phyloP scores from a whole-genome alignment of 2,329 filamentous ascomycete genomes.

The Fusarium burgessii region DNA sequence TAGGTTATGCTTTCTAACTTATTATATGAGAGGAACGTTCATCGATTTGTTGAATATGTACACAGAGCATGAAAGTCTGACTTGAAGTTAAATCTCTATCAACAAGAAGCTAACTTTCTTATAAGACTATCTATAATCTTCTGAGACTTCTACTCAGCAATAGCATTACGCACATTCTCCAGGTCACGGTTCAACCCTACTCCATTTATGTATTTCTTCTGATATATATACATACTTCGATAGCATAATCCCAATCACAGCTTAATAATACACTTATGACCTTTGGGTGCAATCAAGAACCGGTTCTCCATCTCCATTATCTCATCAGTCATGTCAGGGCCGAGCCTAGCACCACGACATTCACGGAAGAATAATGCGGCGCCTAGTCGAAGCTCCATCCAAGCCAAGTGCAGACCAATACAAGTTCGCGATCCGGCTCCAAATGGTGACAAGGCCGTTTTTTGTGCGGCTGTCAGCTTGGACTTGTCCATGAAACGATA shows the following conservation, averaged over 20 bases:
- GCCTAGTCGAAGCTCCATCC: slow-evolving; percentile 28
- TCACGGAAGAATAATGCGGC: slow-evolving; percentile 27
- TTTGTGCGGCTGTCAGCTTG: not conserved
- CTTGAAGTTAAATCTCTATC: too few species aligned
- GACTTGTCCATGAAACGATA: slow-evolving; percentile 8
- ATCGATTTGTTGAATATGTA: not conserved
- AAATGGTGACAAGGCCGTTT: slow-evolving; percentile 9
- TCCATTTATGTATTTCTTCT: too few species aligned
- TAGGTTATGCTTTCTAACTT: too few species aligned
- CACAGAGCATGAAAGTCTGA: not conserved
- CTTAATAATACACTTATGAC: not conserved
- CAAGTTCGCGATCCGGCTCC: slow-evolving; percentile 27
- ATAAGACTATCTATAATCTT: too few species aligned
- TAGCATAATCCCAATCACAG: fast-evolving
- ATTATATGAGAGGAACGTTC: too few species aligned
- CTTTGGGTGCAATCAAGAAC: slow-evolving; percentile 6
- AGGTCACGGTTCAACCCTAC: too few species aligned
- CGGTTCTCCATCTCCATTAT: slow-evolving; percentile 29
- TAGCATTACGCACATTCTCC: too few species aligned
- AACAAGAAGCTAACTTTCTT: too few species aligned
- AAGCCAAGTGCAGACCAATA: slow-evolving; percentile 28
- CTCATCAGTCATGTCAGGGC: not conserved
- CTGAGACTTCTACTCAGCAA: too few species aligned
- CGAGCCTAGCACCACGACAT: not conserved
- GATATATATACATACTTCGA: too few species aligned